phyloP scores from a whole-genome alignment of 139 green algal species.

The Pseudopediastrum boryanum region DNA sequence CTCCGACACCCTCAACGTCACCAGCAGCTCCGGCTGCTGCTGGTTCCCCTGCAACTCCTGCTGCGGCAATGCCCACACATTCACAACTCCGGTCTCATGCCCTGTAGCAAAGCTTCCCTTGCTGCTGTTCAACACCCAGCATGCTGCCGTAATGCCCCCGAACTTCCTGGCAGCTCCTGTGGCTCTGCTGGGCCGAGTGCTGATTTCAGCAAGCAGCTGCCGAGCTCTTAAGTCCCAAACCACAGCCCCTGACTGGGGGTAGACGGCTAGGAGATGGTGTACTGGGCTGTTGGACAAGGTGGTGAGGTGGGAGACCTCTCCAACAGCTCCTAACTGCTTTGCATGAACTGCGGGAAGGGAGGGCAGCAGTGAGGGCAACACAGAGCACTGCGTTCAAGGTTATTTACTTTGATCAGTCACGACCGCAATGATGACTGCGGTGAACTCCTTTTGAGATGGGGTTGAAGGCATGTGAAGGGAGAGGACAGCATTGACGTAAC shows the following conservation, averaged over 20 bases:
- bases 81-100: conserved; percentile 64
- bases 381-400: too few species aligned
- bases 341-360: conserved; percentile 19
- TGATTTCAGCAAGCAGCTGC: conserved; percentile 10
- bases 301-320: conserved; percentile 17
- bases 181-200: conserved; percentile 6
- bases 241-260: conserved; percentile 22
- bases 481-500: too few species aligned
- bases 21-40: not conserved
- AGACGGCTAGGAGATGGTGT: conserved; percentile 37
- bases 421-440: too few species aligned
- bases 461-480: too few species aligned
- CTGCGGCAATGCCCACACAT: conserved; percentile 57
- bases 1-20: conserved; percentile 32
- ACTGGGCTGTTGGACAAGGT: not conserved
- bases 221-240: conserved; percentile 56
- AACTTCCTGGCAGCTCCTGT: not conserved
- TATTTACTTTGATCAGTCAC: too few species aligned
- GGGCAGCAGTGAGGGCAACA: too few species aligned
- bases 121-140: conserved; percentile 53
- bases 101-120: conserved; percentile 70
- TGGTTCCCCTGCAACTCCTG: too few species aligned
- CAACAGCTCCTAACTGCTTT: not conserved
- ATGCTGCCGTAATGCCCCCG: conserved; percentile 44
- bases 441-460: too few species aligned